phyloP scores from a whole-genome alignment of 176 grass and related monocot species.

The Chrysopogon serrulatus region DNA sequence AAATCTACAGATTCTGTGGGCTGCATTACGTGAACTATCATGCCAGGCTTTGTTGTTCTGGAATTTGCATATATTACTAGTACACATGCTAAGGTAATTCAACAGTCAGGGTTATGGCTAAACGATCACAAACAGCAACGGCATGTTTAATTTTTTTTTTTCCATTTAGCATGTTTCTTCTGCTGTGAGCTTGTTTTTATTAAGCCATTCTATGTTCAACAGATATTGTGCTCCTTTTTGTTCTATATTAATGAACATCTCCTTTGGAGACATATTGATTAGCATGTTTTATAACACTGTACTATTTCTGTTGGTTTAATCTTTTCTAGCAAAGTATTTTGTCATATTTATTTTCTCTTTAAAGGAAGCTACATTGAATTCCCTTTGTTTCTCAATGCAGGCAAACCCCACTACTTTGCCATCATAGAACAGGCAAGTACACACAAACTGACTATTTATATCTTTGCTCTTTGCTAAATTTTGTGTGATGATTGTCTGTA shows the following conservation, averaged over 20 bases:
- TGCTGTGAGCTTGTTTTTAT: neutral
- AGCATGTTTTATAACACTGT: neutral
- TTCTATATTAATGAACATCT: neutral
- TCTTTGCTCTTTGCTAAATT: neutral
- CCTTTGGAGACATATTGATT: neutral
- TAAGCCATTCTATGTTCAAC: neutral
- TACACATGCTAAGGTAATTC: conserved; percentile 2
- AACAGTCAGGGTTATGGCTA: neutral
- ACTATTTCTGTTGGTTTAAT: neutral
- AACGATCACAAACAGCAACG: neutral
- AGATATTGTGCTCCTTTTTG: neutral
- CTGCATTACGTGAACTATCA: neutral
- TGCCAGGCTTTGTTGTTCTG: neutral
- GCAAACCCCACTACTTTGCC: conserved; percentile 95
- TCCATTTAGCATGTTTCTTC: neutral
- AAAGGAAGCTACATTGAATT: conserved; percentile 12
- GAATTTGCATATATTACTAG: neutral
- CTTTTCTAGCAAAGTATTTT: neutral
- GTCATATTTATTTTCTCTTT: neutral
- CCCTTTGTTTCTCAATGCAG: conserved; percentile 48
- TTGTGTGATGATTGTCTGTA: neutral
- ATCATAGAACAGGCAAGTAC: conserved; percentile 92
- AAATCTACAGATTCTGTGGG: neutral
- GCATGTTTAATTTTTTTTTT: neutral
- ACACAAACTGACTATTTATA: neutral